A percentile compares a stretch with the other conserved stretches of the same genome.
Conservation (phyloP, 1,284 basidiomycete genomes). For the Cryptococcus sp. region DNA sequence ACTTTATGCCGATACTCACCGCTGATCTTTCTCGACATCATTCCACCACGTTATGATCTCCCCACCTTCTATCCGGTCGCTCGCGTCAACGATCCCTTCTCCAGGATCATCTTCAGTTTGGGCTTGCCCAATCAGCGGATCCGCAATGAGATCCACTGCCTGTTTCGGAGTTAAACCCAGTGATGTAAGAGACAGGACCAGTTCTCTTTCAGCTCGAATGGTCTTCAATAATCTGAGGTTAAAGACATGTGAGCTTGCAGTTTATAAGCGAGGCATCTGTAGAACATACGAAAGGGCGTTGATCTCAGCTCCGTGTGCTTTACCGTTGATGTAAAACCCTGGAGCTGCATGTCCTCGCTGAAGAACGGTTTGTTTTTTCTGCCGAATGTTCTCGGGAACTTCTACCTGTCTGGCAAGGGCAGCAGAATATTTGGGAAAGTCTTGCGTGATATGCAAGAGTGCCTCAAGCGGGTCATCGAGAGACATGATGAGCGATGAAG, state of each 20-base stretch:
- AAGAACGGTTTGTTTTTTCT: slow-evolving; percentile 63
- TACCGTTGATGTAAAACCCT: slow-evolving; percentile 75
- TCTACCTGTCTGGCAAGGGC: slow-evolving; percentile 67
- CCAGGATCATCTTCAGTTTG: slow-evolving; percentile 60
- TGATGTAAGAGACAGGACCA: slow-evolving; percentile 64
- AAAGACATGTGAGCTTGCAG: too few species aligned
- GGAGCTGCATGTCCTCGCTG: slow-evolving; percentile 26
- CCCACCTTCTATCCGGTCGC: slow-evolving; percentile 78
- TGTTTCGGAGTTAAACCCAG: slow-evolving; percentile 66
- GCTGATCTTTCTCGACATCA: slow-evolving; percentile 80
- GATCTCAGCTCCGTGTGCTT: slow-evolving; percentile 64
- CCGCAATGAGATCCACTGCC: slow-evolving; percentile 70
- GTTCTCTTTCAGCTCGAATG: slow-evolving; percentile 69
- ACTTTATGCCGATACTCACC: slow-evolving; percentile 50
- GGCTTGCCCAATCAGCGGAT: slow-evolving; percentile 60
- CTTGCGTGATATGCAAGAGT: slow-evolving; percentile 72
- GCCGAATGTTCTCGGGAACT: slow-evolving; percentile 52
- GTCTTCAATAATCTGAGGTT: slow-evolving; percentile 63
- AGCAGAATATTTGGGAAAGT: slow-evolving; percentile 82
- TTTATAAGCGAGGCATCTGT: too few species aligned
- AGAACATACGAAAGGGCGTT: slow-evolving; percentile 64
- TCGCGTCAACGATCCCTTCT: slow-evolving; percentile 81
- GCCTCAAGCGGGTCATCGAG: slow-evolving; percentile 63
- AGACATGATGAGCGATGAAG: slow-evolving; percentile 68
- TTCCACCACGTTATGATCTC: slow-evolving; percentile 82